Conservation (phyloP, 1,284 basidiomycete genomes). For the Serendipita sp. region DNA sequence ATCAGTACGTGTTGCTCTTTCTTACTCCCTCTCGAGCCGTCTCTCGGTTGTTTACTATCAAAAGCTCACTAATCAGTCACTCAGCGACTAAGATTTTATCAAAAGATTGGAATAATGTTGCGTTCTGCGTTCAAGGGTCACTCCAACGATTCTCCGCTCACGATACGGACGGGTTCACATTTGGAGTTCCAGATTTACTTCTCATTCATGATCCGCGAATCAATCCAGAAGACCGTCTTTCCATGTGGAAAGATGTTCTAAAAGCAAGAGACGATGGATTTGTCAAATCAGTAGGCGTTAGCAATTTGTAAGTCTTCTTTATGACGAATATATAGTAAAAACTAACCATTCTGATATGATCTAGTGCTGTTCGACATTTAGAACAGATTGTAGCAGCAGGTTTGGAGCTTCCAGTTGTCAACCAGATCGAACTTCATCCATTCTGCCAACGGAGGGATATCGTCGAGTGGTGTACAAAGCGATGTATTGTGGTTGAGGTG, state of each 20-base stretch:
- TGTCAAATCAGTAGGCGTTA: slow-evolving; percentile 58
- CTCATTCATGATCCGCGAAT: slow-evolving; percentile 60
- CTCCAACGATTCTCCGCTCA: not conserved
- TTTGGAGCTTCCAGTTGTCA: slow-evolving; percentile 53
- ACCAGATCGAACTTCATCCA: slow-evolving; percentile 77
- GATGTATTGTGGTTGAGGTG: slow-evolving; percentile 63
- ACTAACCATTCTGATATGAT: not conserved
- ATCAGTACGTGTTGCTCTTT: slow-evolving; percentile 25
- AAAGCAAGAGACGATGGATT: slow-evolving; percentile 49
- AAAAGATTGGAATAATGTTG: not conserved
- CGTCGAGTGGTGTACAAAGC: slow-evolving; percentile 55
- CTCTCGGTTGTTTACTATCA: not conserved
- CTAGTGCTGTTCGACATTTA: slow-evolving; percentile 52
- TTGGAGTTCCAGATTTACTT: slow-evolving; percentile 46
- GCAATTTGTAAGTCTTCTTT: slow-evolving; percentile 36
- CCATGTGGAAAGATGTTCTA: slow-evolving; percentile 48
- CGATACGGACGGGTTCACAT: slow-evolving; percentile 13
- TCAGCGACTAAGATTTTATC: not conserved
- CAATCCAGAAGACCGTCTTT: slow-evolving; percentile 42
- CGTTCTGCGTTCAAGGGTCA: not conserved
- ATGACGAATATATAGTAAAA: not conserved
- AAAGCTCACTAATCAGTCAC: not conserved
- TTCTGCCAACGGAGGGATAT: slow-evolving; percentile 72
- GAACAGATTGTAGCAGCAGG: slow-evolving; percentile 56
- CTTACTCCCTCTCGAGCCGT: not conserved